phyloP scores from a whole-genome alignment of 2,329 filamentous ascomycete genomes.

The Fusarium domesticum region DNA sequence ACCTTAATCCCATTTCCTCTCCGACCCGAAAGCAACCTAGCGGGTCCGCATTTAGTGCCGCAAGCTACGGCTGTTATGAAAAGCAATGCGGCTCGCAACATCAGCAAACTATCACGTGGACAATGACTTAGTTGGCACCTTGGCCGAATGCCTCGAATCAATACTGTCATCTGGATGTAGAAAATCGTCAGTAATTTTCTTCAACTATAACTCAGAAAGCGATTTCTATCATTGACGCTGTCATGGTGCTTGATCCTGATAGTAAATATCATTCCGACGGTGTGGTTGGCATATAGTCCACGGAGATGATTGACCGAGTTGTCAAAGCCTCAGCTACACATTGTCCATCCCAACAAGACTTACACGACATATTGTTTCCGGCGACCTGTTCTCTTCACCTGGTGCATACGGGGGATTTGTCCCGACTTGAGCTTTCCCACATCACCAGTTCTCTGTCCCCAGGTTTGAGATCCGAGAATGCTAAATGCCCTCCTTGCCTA shows the following conservation, averaged over 20 bases:
- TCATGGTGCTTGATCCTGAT: no score
- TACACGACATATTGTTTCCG: not conserved
- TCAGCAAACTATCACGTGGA: not conserved
- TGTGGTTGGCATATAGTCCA: no score
- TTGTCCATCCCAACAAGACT: not conserved
- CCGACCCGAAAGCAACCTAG: not conserved
- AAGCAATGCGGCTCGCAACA: conserved; percentile 1
- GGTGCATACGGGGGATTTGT: no score
- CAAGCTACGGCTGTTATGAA: not conserved
- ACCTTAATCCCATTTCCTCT: not conserved
- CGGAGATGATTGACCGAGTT: not conserved
- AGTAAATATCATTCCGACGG: no score
- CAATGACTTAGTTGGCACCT: not conserved
- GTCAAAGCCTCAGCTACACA: not conserved
- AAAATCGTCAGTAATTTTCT: no score
- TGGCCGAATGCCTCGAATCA: no score
- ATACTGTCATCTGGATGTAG: no score
- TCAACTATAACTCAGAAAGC: no score
- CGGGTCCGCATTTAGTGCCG: not conserved
- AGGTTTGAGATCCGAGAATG: not conserved
- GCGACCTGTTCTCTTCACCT: no score
- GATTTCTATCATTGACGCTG: no score
- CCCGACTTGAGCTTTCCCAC: not conserved
- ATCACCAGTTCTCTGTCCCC: not conserved
- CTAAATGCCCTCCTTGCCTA: not conserved